Evolutionary conservation across 495 filamentous ascomycete genomes (phyloP).

Genomic region (Penicillium cosmopolitanum): DNA sequence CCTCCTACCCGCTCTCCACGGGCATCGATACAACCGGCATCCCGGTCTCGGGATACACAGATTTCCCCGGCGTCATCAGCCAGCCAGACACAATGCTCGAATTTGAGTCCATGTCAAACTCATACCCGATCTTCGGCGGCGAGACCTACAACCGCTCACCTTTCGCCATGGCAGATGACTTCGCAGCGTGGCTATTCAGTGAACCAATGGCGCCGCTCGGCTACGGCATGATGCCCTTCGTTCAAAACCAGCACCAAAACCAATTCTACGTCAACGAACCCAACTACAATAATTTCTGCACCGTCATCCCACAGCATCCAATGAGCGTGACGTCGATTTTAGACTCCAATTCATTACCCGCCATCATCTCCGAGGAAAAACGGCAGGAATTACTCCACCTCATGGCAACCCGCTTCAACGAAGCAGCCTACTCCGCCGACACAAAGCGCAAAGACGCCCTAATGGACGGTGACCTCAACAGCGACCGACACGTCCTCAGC

Average conservation of each 20-base stretch:
- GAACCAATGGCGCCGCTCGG: conserved; percentile 51
- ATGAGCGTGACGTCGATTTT: conserved; percentile 92
- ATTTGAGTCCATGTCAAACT: conserved; percentile 70
- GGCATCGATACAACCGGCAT: conserved; percentile 29
- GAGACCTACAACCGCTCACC: conserved; percentile 85
- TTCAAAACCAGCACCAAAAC: conserved; percentile 38
- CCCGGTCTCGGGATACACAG: conserved; percentile 32
- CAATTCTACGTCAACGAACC: conserved; percentile 48
- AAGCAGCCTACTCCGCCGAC: conserved; percentile 74
- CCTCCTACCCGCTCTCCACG: conserved; percentile 32
- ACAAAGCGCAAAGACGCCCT: conserved; percentile 77
- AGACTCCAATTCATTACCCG: conserved; percentile 79
- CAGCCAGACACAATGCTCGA: conserved; percentile 30
- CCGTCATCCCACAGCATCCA: conserved; percentile 61
- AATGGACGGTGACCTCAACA: conserved; percentile 74
- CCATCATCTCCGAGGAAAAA: conserved; percentile 85
- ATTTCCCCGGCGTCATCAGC: conserved; percentile 22
- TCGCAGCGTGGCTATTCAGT: conserved; percentile 89
- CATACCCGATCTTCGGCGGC: conserved; percentile 81
- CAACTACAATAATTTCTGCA: conserved; percentile 39
- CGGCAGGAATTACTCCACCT: conserved; percentile 81
- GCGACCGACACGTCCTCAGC: conserved; percentile 78
- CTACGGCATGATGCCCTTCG: conserved; percentile 43
- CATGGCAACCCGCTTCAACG: conserved; percentile 81
- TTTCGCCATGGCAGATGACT: conserved; percentile 87